These are phyloP conservation scores for Suillus discolor DNA, from an alignment of 768 basidiomycete species.

Conservation along the genomic window DNA sequence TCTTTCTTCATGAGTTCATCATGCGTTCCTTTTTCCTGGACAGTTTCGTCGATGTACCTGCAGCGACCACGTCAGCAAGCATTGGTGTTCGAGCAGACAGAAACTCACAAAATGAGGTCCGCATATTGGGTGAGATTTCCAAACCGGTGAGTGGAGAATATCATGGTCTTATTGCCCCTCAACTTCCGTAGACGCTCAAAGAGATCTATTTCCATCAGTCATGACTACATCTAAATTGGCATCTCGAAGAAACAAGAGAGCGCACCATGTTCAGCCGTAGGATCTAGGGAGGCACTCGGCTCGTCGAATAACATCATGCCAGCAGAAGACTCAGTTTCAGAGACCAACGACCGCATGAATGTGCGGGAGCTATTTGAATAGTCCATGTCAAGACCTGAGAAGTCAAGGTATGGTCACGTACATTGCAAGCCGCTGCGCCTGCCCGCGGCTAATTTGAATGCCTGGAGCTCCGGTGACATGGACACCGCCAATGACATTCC, in stretches of 20 bases:
- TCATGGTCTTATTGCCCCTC: conserved; percentile 64
- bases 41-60: conserved; percentile 71
- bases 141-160: conserved; percentile 67
- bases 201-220: conserved; percentile 44
- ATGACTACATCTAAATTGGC: neutral
- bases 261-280: conserved; percentile 70
- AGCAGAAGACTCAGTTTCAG: conserved; percentile 44
- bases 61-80: neutral
- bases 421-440: conserved; percentile 76
- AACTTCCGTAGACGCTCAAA: conserved; percentile 71
- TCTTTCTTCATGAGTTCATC: conserved; percentile 50
- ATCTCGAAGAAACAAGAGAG: neutral
- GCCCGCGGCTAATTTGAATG: conserved; percentile 61
- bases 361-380: conserved; percentile 51
- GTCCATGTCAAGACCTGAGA: neutral
- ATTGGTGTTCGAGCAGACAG: neutral
- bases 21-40: conserved; percentile 71
- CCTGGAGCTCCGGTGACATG: conserved; percentile 44
- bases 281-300: conserved; percentile 73
- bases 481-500: conserved; percentile 40
- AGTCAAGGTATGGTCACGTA: conserved; percentile 24
- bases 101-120: conserved; percentile 63
- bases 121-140: conserved; percentile 73
- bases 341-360: conserved; percentile 67
- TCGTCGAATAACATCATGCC: conserved; percentile 74